Evolutionary conservation across 2,329 filamentous ascomycete species (phyloP), one percentile per base, ranked within the genome.

Genomic region (Periglandula ipomoeae): DNA sequence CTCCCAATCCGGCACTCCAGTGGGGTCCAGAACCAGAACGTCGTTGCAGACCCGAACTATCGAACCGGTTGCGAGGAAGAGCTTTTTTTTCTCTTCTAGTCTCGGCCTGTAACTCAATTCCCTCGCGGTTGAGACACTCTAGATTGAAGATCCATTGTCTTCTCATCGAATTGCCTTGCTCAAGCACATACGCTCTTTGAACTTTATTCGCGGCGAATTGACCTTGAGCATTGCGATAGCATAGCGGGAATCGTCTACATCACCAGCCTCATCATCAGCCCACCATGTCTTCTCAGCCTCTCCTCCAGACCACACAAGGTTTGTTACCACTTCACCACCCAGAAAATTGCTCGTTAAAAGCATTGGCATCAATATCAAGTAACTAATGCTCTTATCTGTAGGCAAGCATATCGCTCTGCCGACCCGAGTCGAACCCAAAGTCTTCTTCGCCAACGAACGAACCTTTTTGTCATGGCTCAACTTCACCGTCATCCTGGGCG

Each of bases 391-490:
- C 39, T 19, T 32, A n/a, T 43, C 60, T 11, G 11, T 34, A 95
- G 91, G 91, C 79, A 98, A 98, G 75, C 89, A 91, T 65, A 97
- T 98, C 66, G 91, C 93, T 61, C 88, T 98, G 56, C 93, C 93
- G 50, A 96, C 91, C 52, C 89, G 93, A 58, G 91, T 98, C 70
- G 93, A 98, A 71, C 93, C 93, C 61, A 98, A 98, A 73, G 93
- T 98, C 75, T 98, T 97, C 82, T 98, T 98, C 77, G 93, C 93
- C 72, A 98, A 98, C 77, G 93, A 98, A 74, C 89, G 93, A 55
- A 98, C 93, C 55, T 98, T 98, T 68, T 83, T 98, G 63, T 95
- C 89, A 70, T 98, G 93, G 93, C 87, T 98, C 64, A 98, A 98
- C 79, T 97, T 97, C 77, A 95, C 90, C 67, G 90, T 98, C 64